Evolutionary conservation across 169 alveolate genomes (phyloP).

Genomic region (Ichthyophthirius multifiliis): DNA sequence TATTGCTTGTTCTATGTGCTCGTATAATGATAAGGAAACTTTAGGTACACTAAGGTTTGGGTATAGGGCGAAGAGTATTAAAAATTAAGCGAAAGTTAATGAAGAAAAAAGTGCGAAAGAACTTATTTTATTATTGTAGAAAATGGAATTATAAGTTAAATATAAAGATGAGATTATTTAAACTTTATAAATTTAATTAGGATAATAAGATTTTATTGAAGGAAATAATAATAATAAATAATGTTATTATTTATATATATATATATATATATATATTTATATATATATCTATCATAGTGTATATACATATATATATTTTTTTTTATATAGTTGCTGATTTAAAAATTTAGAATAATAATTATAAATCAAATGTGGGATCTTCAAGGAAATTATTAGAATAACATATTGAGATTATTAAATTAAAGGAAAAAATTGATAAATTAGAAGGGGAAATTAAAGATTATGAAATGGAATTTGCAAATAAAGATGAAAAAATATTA

Average conservation of each 20-base stretch:
- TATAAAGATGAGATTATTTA: constrained; percentile 83
- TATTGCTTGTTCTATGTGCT: constrained; percentile 47
- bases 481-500: background rate
- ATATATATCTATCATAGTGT: too few species aligned
- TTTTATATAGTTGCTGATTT: too few species aligned
- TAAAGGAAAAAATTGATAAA: background rate
- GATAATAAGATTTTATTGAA: background rate
- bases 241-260: background rate
- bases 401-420: background rate
- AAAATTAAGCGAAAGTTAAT: constrained; percentile 85
- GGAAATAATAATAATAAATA: background rate
- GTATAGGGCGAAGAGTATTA: constrained; percentile 85
- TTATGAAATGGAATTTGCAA: background rate
- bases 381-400: background rate
- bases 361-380: too few species aligned
- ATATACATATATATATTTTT: too few species aligned
- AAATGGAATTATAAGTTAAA: constrained; percentile 76
- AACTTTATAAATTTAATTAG: constrained; percentile 41
- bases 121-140: constrained; percentile 82
- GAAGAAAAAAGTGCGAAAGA: constrained; percentile 89
- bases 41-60: constrained; percentile 82
- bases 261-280: too few species aligned
- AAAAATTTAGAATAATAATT: too few species aligned
- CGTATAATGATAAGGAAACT: constrained; percentile 56
- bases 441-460: background rate